Conservation (phyloP, 495 filamentous ascomycete genomes). For the Cairneyella variabilis region DNA sequence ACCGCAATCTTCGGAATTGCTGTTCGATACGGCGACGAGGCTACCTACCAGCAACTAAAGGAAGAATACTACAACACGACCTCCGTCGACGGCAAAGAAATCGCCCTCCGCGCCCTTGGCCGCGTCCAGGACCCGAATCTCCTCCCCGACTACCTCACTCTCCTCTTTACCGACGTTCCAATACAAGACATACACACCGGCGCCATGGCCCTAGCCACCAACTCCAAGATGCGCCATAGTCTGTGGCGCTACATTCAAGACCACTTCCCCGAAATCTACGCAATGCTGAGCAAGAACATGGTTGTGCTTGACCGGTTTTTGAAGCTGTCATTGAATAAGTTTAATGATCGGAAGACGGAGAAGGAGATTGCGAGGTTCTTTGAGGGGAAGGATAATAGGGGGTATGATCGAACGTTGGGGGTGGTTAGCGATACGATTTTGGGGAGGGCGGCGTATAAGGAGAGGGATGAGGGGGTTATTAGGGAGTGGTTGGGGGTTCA, state of each 20-base stretch:
- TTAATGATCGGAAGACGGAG: conserved; percentile 63
- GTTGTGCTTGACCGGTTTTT: conserved; percentile 87
- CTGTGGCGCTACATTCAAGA: conserved; percentile 82
- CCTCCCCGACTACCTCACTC: conserved; percentile 66
- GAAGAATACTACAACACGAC: conserved; percentile 76
- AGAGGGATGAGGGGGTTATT: conserved; percentile 55
- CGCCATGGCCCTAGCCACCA: conserved; percentile 64
- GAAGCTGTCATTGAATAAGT: conserved; percentile 69
- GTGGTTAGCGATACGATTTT: conserved; percentile 63
- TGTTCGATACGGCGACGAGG: conserved; percentile 61
- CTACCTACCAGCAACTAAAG: conserved; percentile 66
- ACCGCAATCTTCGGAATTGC: conserved; percentile 73
- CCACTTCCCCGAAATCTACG: conserved; percentile 67
- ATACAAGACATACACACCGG: conserved; percentile 84
- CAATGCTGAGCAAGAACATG: conserved; percentile 71
- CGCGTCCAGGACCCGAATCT: conserved; percentile 61
- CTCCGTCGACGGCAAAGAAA: conserved; percentile 86
- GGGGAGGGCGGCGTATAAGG: conserved; percentile 60
- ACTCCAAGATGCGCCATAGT: conserved; percentile 60
- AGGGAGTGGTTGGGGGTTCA: conserved; percentile 63
- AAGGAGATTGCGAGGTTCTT: conserved; percentile 75
- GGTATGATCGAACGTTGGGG: conserved; percentile 59
- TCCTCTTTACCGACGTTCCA: conserved; percentile 73
- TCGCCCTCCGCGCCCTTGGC: conserved; percentile 72
- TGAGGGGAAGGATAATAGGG: conserved; percentile 59